Conservation (phyloP, 148 eudicot species). For the Rhododendron henanense region DNA sequence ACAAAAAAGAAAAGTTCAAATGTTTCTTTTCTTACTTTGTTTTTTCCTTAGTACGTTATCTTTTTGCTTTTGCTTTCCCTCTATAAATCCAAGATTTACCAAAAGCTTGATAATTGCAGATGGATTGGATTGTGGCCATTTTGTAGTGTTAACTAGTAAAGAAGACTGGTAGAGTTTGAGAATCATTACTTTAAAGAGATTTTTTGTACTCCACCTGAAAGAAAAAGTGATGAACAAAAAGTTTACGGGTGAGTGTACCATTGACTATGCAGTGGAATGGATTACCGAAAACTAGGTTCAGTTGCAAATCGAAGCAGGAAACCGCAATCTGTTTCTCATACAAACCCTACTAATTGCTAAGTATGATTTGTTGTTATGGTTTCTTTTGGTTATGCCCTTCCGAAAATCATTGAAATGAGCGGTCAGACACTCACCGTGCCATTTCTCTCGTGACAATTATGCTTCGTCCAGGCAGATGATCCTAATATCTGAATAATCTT, state of each 20-base stretch:
- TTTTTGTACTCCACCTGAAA: background rate
- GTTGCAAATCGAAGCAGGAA: background rate
- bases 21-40: background rate
- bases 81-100: background rate
- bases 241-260: background rate
- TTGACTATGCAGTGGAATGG: background rate
- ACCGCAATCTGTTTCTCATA: background rate
- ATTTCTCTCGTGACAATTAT: background rate
- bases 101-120: background rate
- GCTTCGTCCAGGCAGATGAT: background rate
- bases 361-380: background rate
- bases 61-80: background rate
- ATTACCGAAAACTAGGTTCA: background rate
- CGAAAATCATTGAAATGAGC: background rate
- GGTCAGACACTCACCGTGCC: background rate
- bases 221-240: background rate
- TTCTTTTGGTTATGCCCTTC: background rate
- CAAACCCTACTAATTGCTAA: background rate
- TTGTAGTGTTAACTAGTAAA: background rate
- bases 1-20: background rate
- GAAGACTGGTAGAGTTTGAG: background rate
- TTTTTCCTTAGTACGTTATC: background rate
- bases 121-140: background rate
- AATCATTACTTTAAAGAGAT: background rate
- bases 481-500: background rate